These are phyloP conservation scores for Babesia sp. DNA, from an alignment of 169 alveolate genomes.

Conservation along the genomic window DNA sequence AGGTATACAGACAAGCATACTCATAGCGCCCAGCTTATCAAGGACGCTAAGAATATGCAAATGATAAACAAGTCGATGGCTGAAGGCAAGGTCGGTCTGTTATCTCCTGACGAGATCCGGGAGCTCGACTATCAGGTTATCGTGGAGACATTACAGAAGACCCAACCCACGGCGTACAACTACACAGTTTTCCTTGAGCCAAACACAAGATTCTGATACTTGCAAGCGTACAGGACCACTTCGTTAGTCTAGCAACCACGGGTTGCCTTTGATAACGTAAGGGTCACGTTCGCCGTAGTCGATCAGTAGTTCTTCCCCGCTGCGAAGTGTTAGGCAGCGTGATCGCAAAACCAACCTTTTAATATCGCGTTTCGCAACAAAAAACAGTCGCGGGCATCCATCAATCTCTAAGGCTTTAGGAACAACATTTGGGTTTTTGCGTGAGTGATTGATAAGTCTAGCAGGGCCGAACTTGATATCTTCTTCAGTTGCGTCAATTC, in stretches of 20 bases:
- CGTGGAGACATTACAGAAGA: constrained; percentile 60
- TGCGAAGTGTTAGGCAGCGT: neutral
- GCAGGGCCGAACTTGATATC: constrained; percentile 82
- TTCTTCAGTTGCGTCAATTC: constrained; percentile 89
- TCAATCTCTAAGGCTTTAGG: constrained; percentile 75
- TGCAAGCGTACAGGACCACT: neutral
- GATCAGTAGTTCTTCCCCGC: constrained; percentile 86
- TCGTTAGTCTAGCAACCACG: constrained; percentile 76
- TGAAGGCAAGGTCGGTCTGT: constrained; percentile 38
- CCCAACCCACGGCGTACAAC: constrained; percentile 50
- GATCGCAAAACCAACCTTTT: constrained; percentile 33
- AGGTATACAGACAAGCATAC: neutral
- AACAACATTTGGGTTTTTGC: constrained; percentile 79
- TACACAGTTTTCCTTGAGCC: constrained; percentile 67
- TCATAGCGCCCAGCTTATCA: constrained; percentile 45
- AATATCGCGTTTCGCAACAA: constrained; percentile 78
- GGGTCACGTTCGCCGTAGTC: constrained; percentile 88
- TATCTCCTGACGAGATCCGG: constrained; percentile 37
- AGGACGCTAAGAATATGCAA: constrained; percentile 60
- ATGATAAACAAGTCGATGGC: constrained; percentile 34
- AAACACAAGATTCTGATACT: constrained; percentile 30
- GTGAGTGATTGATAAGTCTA: constrained; percentile 85
- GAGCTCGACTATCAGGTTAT: constrained; percentile 63
- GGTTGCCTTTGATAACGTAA: constrained; percentile 76
- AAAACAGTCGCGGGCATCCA: constrained; percentile 76